Conservation (phyloP, 2,329 filamentous ascomycete species). For the Hypomyces rosellus region DNA sequence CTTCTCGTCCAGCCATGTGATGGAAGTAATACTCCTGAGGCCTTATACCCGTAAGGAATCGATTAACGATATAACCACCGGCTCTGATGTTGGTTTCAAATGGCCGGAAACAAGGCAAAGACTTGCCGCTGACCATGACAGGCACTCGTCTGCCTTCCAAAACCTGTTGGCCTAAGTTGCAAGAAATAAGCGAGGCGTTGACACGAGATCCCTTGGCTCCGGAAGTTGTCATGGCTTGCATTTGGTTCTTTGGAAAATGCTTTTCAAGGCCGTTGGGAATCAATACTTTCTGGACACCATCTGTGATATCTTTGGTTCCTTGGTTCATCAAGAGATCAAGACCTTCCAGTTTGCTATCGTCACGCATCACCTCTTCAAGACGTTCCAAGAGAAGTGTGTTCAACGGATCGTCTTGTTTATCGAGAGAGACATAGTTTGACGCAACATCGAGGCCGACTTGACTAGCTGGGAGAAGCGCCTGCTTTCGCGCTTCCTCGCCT, state of each 20-base stretch:
- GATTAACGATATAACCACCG: slow-evolving; percentile 88
- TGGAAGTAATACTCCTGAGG: slow-evolving; percentile 99
- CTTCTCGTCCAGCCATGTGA: slow-evolving; percentile 98
- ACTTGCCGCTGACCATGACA: slow-evolving; percentile 96
- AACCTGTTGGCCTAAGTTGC: slow-evolving; percentile 94
- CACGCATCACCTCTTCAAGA: slow-evolving; percentile 82
- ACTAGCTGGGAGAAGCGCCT: slow-evolving; percentile 61
- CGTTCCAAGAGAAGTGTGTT: slow-evolving; percentile 69
- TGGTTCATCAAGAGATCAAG: slow-evolving; percentile 84
- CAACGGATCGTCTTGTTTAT: slow-evolving; percentile 54
- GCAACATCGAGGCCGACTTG: slow-evolving; percentile 72
- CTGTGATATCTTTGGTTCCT: slow-evolving; percentile 63
- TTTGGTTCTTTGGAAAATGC: slow-evolving; percentile 92
- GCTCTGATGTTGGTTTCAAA: slow-evolving; percentile 86
- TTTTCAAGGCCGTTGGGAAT: slow-evolving; percentile 80
- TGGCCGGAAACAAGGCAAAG: slow-evolving; percentile 85
- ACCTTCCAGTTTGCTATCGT: slow-evolving; percentile 83
- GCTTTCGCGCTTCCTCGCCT: slow-evolving; percentile 65
- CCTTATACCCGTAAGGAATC: slow-evolving; percentile 95
- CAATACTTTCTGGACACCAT: slow-evolving; percentile 69
- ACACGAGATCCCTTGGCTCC: slow-evolving; percentile 90
- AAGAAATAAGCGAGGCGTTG: slow-evolving; percentile 96
- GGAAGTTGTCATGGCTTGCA: slow-evolving; percentile 97
- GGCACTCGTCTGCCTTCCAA: slow-evolving; percentile 91
- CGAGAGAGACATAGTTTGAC: slow-evolving; percentile 79